These are phyloP conservation scores for Chloranthus sessilifolius DNA, from an alignment of 164 flowering plant genomes.

Conservation along the genomic window DNA sequence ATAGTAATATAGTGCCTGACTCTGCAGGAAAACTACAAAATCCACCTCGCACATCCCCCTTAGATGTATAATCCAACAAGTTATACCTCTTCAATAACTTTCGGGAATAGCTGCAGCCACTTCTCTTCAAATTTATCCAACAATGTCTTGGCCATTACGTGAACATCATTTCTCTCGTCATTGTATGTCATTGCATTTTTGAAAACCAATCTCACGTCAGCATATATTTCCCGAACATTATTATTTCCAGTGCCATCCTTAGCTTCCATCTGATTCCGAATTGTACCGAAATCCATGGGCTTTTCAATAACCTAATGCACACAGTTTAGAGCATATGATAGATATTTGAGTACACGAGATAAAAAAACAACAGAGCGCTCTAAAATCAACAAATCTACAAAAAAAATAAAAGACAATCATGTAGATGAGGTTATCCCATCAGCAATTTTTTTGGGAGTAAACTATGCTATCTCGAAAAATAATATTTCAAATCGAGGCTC, in stretches of 20 bases:
- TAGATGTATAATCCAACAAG: neutral
- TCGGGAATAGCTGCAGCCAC: conserved; percentile 79
- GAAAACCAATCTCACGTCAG: conserved; percentile 83
- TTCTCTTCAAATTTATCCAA: conserved; percentile 81
- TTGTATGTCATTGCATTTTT: conserved; percentile 94
- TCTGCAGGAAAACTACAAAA: too few relatives aligned
- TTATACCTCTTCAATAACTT: conserved; percentile 85
- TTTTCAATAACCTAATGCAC: conserved; percentile 68
- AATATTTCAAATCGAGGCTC: too few relatives aligned
- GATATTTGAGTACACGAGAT: too few relatives aligned
- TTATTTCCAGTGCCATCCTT: conserved; percentile 82
- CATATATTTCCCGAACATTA: conserved; percentile 71
- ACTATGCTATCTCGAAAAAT: too few relatives aligned
- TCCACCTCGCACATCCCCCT: neutral
- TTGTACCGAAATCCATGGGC: conserved; percentile 92
- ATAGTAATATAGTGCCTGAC: too few relatives aligned
- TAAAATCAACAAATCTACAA: too few relatives aligned
- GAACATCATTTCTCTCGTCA: conserved; percentile 67
- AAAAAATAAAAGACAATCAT: too few relatives aligned
- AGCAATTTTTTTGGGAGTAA: too few relatives aligned
- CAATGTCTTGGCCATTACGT: conserved; percentile 86
- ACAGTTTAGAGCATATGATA: neutral
- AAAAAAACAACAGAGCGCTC: too few relatives aligned
- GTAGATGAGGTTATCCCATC: too few relatives aligned
- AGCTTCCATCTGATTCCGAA: conserved; percentile 80